Evolutionary conservation across 2,329 filamentous ascomycete genomes (phyloP).

Genomic region (Scedosporium minutisporum): DNA sequence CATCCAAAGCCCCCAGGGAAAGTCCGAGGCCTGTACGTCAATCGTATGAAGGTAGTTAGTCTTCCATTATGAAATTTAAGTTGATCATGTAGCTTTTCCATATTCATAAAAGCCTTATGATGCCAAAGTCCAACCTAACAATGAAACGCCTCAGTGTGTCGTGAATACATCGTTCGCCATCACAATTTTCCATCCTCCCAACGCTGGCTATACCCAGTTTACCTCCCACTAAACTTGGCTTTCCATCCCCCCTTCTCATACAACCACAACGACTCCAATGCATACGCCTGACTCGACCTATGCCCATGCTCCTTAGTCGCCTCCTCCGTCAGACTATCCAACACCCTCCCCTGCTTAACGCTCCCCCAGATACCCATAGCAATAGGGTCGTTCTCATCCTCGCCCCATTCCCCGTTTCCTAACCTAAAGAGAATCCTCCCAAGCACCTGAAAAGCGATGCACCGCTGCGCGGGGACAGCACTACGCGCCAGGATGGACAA

Average conservation of each 20-base stretch:
- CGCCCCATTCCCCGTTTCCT: constrained; percentile 62
- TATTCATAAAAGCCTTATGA: not conserved
- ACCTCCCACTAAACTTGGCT: constrained; percentile 49
- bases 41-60: no score
- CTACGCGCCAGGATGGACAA: constrained; percentile 72
- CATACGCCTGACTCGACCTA: constrained; percentile 72
- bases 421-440: constrained; percentile 78
- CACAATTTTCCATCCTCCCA: not conserved
- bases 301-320: constrained; percentile 61
- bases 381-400: constrained; percentile 45
- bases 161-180: not conserved
- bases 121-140: no score
- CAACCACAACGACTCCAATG: constrained; percentile 82
- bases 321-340: constrained; percentile 70
- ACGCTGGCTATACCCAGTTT: constrained; percentile 2
- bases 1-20: no score
- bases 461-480: constrained; percentile 75
- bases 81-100: no score
- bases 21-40: no score
- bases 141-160: no score
- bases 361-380: constrained; percentile 76
- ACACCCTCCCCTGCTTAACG: constrained; percentile 64
- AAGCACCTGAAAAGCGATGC: constrained; percentile 83
- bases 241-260: constrained; percentile 64
- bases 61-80: no score